Evolutionary conservation across 148 eudicot genomes (phyloP), one percentile per base, ranked within the genome.

Genomic region (Chenopodium berlandieri): DNA sequence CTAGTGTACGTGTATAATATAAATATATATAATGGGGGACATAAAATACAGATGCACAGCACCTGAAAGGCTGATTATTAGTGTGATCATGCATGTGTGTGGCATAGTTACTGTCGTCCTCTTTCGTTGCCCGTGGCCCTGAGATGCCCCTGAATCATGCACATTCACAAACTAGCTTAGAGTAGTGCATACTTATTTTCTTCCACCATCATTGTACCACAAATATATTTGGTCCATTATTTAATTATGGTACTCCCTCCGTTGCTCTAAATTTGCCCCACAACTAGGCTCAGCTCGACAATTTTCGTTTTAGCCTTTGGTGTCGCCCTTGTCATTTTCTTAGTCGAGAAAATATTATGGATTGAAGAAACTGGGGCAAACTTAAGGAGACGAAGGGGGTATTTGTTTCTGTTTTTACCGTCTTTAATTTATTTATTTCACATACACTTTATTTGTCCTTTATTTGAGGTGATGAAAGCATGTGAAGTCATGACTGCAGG

Each of bases 31-130:
- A 62, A 9, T 62, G 66, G 66, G 65, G 66, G 66, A 62, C 66
- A 62, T 62, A 22, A 62, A n/a, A 62, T 62, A 62, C 66, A 62
- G 66, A 62, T 4, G 66, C 66, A 62, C 66, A 22, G 27, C 54
- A 74, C 63, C 77, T 74, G 77, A 48, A 78, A 78, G 80, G 80
- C 80, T 66, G 73, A 56, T 56, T 19, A 56, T 17, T 19, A 66
- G 80, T 47, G 73, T 46, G 25, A 78, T 65, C 80, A 78, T 78
- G 80, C 60, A 67, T 78, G 52, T 32, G 22, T 70, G 12, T 34
- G 20, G 46, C 54, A 50, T 50, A 2, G 54, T 50, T 50, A 50
- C 1, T 58, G 63, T 58, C 63, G 63, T 58, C 63, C 63, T 58
- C 4, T 58, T 12, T 19, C 7, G 3, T 14, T 14, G 19, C 63